phyloP scores from a whole-genome alignment of 345 rosid species.

The Turritis glabra region DNA sequence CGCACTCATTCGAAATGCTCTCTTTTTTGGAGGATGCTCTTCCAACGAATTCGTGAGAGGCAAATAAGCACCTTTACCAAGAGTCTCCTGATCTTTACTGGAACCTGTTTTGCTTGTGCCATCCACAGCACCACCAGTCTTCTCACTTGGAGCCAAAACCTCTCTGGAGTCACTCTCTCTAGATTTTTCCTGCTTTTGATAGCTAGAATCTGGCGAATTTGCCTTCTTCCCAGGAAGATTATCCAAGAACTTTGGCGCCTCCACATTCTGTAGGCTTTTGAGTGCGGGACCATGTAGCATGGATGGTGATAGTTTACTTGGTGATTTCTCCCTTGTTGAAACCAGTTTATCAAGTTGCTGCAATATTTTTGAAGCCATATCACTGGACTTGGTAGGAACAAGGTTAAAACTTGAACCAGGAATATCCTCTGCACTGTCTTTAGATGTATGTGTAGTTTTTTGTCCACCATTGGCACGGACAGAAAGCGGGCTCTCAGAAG shows the following conservation, averaged over 20 bases:
- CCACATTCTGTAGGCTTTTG: conserved; percentile 68
- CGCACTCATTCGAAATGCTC: conserved; percentile 77
- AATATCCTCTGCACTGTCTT: conserved; percentile 41
- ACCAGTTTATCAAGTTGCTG: conserved; percentile 68
- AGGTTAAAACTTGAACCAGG: conserved; percentile 48
- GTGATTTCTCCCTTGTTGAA: conserved; percentile 68
- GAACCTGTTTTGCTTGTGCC: conserved; percentile 33
- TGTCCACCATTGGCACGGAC: conserved; percentile 41
- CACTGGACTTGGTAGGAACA: conserved; percentile 77
- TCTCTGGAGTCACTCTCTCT: conserved; percentile 45
- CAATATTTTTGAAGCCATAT: conserved; percentile 79
- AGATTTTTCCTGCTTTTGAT: conserved; percentile 45
- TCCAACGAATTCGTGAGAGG: conserved; percentile 37
- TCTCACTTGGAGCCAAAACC: conserved; percentile 33
- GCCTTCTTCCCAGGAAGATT: conserved; percentile 42
- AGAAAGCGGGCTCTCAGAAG: conserved; percentile 42
- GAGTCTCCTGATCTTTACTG: conserved; percentile 36
- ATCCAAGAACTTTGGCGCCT: conserved; percentile 56
- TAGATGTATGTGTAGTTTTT: conserved; percentile 35
- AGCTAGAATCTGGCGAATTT: conserved; percentile 37
- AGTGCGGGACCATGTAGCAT: conserved; percentile 77
- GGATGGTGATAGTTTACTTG: conserved; percentile 70
- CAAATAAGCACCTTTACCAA: conserved; percentile 38
- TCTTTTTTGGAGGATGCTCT: conserved; percentile 43
- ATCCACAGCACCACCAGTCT: conserved; percentile 39